Evolutionary conservation across 129 eudicot species (phyloP).

Genomic region (Dittrichia graveolens): DNA sequence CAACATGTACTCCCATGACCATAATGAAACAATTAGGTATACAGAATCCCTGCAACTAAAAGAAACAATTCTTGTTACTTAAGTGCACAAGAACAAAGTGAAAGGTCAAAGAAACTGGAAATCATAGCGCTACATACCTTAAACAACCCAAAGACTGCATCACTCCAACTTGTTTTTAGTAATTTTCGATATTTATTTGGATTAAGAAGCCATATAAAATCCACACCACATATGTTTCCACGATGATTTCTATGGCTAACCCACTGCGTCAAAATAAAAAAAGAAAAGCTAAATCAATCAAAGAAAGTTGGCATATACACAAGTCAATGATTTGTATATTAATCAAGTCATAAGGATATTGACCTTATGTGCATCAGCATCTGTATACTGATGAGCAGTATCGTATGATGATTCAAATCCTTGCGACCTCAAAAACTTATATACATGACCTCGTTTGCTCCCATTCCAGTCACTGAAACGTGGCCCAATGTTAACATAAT

Average conservation of each 20-base stretch:
- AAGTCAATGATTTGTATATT: neutral
- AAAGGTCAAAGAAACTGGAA: constrained; percentile 6
- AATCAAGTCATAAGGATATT: neutral
- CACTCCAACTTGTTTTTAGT: constrained; percentile 91
- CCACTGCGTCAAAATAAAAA: constrained; percentile 56
- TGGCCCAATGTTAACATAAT: neutral
- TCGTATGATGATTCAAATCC: constrained; percentile 97
- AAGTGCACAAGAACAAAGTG: neutral
- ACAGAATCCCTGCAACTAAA: neutral
- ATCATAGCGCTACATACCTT: constrained; percentile 50
- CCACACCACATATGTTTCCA: constrained; percentile 98
- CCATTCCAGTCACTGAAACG: constrained; percentile 92
- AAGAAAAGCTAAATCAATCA: neutral
- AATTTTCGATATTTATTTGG: constrained; percentile 85
- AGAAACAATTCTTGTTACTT: neutral
- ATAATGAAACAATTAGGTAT: neutral
- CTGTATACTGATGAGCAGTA: constrained; percentile 94
- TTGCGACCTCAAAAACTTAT: constrained; percentile 87
- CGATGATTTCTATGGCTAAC: constrained; percentile 97
- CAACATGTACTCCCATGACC: neutral
- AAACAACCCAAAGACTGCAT: constrained; percentile 87
- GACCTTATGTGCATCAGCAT: constrained; percentile 97
- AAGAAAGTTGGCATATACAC: neutral
- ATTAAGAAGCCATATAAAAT: constrained; percentile 98
- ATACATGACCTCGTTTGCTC: constrained; percentile 93